A percentile compares a stretch with the other conserved stretches of the same genome.
Conservation (phyloP, 495 filamentous ascomycete species). For the Talaromyces proteolyticus region DNA sequence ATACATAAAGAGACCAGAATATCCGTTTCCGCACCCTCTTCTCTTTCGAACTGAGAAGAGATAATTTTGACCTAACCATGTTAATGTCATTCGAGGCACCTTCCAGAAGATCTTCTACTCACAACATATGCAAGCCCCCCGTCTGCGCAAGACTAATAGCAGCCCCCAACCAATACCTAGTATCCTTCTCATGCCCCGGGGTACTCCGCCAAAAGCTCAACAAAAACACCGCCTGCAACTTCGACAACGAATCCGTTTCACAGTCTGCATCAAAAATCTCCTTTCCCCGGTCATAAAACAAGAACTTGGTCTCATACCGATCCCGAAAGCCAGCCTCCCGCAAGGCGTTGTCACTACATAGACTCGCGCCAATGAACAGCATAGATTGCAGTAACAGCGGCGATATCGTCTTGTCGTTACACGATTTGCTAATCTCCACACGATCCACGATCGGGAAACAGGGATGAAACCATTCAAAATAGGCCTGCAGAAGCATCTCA, state of each 20-base stretch:
- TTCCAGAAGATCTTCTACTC: slow-evolving; percentile 4
- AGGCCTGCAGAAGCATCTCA: slow-evolving; percentile 27
- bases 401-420: slow-evolving; percentile 23
- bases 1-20: slow-evolving; percentile 44
- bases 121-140: slow-evolving; percentile 42
- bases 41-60: slow-evolving; percentile 22
- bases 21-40: slow-evolving; percentile 37
- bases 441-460: slow-evolving; percentile 37
- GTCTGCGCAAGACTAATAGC: slow-evolving; percentile 35
- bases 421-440: slow-evolving; percentile 15
- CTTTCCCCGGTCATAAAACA: slow-evolving; percentile 34
- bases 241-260: slow-evolving; percentile 30
- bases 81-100: slow-evolving; percentile 10
- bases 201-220: slow-evolving; percentile 38
- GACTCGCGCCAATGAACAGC: slow-evolving; percentile 36
- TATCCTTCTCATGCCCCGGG: slow-evolving; percentile 34
- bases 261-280: slow-evolving; percentile 38
- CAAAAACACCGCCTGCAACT: slow-evolving; percentile 35
- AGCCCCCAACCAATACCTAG: slow-evolving; percentile 35
- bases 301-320: slow-evolving; percentile 32
- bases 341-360: slow-evolving; percentile 29
- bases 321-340: slow-evolving; percentile 21
- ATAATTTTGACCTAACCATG: slow-evolving; percentile 25
- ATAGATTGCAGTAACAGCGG: slow-evolving; percentile 35
- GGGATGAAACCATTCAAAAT: slow-evolving; percentile 42